Evolutionary conservation across 768 basidiomycete genomes (phyloP).

Genomic region (Coprinopsis strossmayeri): DNA sequence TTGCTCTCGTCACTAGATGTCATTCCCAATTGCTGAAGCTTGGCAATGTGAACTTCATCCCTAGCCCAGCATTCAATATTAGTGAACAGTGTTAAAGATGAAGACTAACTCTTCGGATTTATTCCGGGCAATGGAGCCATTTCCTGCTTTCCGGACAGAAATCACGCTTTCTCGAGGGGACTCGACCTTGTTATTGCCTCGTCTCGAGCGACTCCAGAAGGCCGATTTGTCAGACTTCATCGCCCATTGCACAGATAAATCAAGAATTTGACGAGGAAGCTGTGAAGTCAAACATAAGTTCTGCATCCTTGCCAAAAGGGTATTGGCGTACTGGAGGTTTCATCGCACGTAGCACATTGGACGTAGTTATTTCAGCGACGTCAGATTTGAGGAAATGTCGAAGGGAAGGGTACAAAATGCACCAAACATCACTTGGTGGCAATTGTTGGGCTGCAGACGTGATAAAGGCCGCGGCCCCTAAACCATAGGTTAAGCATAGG

Average conservation of each 20-base stretch:
- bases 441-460: conserved; percentile 80
- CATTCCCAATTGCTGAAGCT: conserved; percentile 87
- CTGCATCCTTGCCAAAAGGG: background rate
- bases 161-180: conserved; percentile 70
- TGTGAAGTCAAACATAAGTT: conserved; percentile 31
- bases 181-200: conserved; percentile 44
- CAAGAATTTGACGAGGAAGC: conserved; percentile 65
- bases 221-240: conserved; percentile 72
- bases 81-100: background rate
- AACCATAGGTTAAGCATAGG: background rate
- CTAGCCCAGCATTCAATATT: conserved; percentile 30
- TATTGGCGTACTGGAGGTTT: conserved; percentile 62
- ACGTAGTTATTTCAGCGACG: conserved; percentile 65
- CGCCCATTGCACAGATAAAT: conserved; percentile 85
- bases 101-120: conserved; percentile 68
- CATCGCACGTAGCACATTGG: conserved; percentile 66
- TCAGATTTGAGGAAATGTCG: conserved; percentile 84
- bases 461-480: conserved; percentile 85
- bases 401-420: conserved; percentile 89
- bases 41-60: conserved; percentile 69
- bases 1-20: conserved; percentile 75
- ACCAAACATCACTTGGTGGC: conserved; percentile 89
- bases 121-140: conserved; percentile 36
- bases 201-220: conserved; percentile 66
- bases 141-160: conserved; percentile 48